These are phyloP conservation scores for Magnaporthiopsis incrustans DNA, from an alignment of 2,329 filamentous ascomycete genomes.

Conservation along the genomic window DNA sequence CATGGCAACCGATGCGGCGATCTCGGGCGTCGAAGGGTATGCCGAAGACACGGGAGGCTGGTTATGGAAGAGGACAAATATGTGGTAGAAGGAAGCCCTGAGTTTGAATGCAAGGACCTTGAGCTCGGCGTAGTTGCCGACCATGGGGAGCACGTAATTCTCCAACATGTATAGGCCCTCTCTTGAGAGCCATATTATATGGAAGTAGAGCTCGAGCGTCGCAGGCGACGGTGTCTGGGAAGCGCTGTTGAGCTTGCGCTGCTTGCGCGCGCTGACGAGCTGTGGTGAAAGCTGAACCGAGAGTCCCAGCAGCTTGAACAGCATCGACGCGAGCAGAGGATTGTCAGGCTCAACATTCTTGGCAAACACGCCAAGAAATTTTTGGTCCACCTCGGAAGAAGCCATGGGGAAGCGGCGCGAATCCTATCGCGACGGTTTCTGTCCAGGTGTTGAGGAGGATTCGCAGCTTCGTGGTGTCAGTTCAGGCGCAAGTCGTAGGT, in stretches of 20 bases:
- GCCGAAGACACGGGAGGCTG: conserved; percentile 65
- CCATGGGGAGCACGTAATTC: conserved; percentile 78
- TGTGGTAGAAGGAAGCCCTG: conserved; percentile 89
- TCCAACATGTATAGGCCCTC: conserved; percentile 87
- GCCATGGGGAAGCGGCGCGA: conserved; percentile 55
- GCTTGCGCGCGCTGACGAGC: conserved; percentile 72
- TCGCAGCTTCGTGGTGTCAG: not conserved
- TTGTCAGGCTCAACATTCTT: conserved; percentile 70
- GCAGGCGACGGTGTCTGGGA: conserved; percentile 59
- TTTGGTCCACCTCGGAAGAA: conserved; percentile 94
- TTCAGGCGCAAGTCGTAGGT: not conserved
- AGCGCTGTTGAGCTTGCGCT: conserved; percentile 74
- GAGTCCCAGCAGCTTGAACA: conserved; percentile 86
- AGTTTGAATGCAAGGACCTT: conserved; percentile 89
- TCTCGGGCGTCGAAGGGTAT: conserved; percentile 42
- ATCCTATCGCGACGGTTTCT: not conserved
- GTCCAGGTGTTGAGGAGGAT: not conserved
- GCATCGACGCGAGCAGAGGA: conserved; percentile 67
- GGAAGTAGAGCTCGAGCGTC: conserved; percentile 64
- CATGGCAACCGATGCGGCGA: conserved; percentile 5
- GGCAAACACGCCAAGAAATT: conserved; percentile 86
- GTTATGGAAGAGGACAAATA: conserved; percentile 95
- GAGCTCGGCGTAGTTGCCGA: conserved; percentile 69
- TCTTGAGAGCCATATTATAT: conserved; percentile 91
- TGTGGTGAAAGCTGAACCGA: conserved; percentile 82